Evolutionary conservation across 2,329 filamentous ascomycete species (phyloP).

Genomic region (Diaporthe longicolla): DNA sequence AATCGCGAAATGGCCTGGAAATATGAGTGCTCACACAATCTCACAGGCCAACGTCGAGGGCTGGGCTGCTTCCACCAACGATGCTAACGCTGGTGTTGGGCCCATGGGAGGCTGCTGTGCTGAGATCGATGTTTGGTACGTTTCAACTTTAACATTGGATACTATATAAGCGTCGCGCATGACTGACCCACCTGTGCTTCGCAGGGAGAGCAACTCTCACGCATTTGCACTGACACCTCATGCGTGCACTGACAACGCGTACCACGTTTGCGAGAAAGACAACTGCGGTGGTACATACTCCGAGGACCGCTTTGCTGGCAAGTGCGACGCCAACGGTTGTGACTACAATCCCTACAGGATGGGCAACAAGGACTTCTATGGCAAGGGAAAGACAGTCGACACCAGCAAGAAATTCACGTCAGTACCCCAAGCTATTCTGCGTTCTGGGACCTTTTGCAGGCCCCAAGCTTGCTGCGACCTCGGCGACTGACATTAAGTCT

Average conservation of each 20-base stretch:
- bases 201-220: constrained; percentile 43
- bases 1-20: constrained; percentile 36
- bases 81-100: constrained; percentile 63
- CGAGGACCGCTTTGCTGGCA: constrained; percentile 67
- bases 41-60: constrained; percentile 59
- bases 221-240: constrained; percentile 64
- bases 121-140: constrained; percentile 67
- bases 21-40: constrained; percentile 25
- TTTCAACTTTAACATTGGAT: not conserved
- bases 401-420: constrained; percentile 72
- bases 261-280: constrained; percentile 62
- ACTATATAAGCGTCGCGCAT: not conserved
- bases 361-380: constrained; percentile 73
- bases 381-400: constrained; percentile 68
- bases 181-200: not conserved
- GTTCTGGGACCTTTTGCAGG: not conserved
- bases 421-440: constrained; percentile 65
- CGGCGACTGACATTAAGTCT: constrained; percentile 46
- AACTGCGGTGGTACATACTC: constrained; percentile 64
- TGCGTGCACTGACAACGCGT: constrained; percentile 65
- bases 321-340: constrained; percentile 76
- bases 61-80: constrained; percentile 61
- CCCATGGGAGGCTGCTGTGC: constrained; percentile 64
- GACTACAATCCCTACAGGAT: constrained; percentile 78
- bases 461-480: constrained; percentile 16